Evolutionary conservation across 768 basidiomycete species (phyloP), one percentile per base, ranked within the genome.

Genomic region (Boletus eberwhitei): DNA sequence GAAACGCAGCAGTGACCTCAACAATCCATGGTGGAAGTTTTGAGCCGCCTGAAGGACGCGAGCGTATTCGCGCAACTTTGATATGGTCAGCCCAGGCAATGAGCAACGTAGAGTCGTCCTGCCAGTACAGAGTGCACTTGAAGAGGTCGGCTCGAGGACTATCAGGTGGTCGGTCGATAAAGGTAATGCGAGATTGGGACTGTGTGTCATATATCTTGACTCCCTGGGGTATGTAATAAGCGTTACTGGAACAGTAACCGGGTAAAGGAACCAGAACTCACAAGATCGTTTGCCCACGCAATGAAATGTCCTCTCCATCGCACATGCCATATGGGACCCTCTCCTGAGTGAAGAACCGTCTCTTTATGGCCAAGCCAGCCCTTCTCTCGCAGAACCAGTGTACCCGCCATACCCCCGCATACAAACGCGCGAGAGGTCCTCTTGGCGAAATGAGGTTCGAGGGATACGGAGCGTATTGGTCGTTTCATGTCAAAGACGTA

Each of bases 351-450:
- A 19, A 97, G 68, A 7, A 87, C 70, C 0, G 87, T 90, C 68
- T 96, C 94, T 64, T 91, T 97, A 64, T 97, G 90, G 0, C 96
- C 94, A 2, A 98, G 73, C 95, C 97, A 98, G 7, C 94, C 91
- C 67, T 97, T 98, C 76, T 98, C 96, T 59, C 90, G 84, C 61
- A 97, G 63, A n/a, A 90, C 76, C 26, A 99, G 74, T 21, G 79
- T 84, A 5, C 97, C 96, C 0, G 91, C 88, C 79, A 96, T 80
- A 9, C 97, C 97, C 21, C 96, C 97, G 52, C 88, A 92, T 12
- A 97, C 88, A 61, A 97, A 87, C 0, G 88, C 81, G 21, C 92
- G 80, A 8, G 88, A 82, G 36, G 79, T 78, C 47, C 82, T 83
- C 71, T 88, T 90, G 4, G 88, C 83, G 58, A 96, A 99, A 55